phyloP scores from a whole-genome alignment of 108 stramenopile genomes.

The Cyclotella distinguenda region DNA sequence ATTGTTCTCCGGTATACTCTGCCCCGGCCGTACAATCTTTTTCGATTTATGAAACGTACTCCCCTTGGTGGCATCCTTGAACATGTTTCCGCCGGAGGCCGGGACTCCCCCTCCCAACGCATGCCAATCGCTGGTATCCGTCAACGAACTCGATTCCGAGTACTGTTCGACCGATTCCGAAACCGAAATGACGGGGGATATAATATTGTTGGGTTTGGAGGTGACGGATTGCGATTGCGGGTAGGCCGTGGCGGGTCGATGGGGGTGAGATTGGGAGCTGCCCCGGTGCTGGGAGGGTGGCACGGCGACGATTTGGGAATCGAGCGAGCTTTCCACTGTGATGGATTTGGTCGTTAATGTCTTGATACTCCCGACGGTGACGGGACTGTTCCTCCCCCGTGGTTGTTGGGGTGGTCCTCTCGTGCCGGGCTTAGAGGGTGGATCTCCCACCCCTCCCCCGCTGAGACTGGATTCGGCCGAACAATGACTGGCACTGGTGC shows the following conservation, averaged over 20 bases:
- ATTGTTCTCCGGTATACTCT: constrained; percentile 10
- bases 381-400: constrained; percentile 5
- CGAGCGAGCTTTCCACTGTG: constrained; percentile 15
- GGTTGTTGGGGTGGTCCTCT: not conserved
- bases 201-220: not conserved
- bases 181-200: constrained; percentile 7
- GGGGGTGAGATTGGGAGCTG: too few species aligned
- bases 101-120: not conserved
- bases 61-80: constrained; percentile 37
- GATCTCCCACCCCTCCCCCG: not conserved
- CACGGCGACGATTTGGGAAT: constrained; percentile 9
- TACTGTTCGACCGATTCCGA: constrained; percentile 35
- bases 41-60: constrained; percentile 49
- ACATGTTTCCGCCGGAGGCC: constrained; percentile 23
- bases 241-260: too few species aligned
- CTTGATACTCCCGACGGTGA: constrained; percentile 27
- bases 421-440: not conserved
- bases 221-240: not conserved
- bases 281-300: not conserved
- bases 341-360: constrained; percentile 38
- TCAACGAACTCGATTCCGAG: constrained; percentile 47
- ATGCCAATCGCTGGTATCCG: constrained; percentile 31
- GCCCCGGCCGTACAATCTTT: constrained; percentile 26
- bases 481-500: not conserved
- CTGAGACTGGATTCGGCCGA: constrained; percentile 1